Conservation (phyloP, 495 filamentous ascomycete species). For the Neurospora intermedia region DNA sequence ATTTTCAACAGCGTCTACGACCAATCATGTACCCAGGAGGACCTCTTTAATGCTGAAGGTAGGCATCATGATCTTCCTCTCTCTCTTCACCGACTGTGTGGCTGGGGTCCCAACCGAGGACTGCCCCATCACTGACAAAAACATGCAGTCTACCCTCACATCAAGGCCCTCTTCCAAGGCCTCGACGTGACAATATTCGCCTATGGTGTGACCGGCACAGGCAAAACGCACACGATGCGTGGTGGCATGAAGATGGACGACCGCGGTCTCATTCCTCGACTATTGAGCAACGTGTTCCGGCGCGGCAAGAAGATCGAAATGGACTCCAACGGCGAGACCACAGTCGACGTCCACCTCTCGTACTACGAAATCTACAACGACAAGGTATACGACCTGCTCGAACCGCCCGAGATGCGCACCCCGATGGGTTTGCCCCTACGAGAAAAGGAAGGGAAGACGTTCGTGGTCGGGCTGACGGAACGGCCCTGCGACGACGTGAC, state of each 20-base stretch:
- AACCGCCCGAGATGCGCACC: conserved; percentile 82
- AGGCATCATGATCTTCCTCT: conserved; percentile 12
- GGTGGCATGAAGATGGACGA: conserved; percentile 84
- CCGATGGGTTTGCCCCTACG: conserved; percentile 74
- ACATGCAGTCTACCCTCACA: conserved; percentile 40
- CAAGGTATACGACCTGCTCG: conserved; percentile 88
- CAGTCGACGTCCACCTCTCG: conserved; percentile 68
- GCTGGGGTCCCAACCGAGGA: neutral
- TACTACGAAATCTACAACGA: conserved; percentile 99
- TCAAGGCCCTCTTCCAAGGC: conserved; percentile 89
- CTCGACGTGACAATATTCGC: conserved; percentile 92
- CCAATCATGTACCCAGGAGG: conserved; percentile 64
- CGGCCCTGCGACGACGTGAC: conserved; percentile 74
- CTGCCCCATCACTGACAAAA: conserved; percentile 1
- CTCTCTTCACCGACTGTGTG: neutral
- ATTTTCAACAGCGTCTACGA: conserved; percentile 93
- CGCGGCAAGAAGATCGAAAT: conserved; percentile 78
- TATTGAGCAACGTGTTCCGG: conserved; percentile 81
- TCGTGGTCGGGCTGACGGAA: conserved; percentile 86
- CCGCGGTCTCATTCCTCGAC: conserved; percentile 79
- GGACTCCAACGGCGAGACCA: conserved; percentile 63
- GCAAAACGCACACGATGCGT: conserved; percentile 98
- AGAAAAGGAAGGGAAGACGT: conserved; percentile 81
- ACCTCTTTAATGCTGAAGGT: conserved; percentile 85
- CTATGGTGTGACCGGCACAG: conserved; percentile 90